A percentile compares a stretch with the other conserved stretches of the same genome.
Conservation (phyloP, 2,329 filamentous ascomycete genomes). For the Neoarthrinium moseri region DNA sequence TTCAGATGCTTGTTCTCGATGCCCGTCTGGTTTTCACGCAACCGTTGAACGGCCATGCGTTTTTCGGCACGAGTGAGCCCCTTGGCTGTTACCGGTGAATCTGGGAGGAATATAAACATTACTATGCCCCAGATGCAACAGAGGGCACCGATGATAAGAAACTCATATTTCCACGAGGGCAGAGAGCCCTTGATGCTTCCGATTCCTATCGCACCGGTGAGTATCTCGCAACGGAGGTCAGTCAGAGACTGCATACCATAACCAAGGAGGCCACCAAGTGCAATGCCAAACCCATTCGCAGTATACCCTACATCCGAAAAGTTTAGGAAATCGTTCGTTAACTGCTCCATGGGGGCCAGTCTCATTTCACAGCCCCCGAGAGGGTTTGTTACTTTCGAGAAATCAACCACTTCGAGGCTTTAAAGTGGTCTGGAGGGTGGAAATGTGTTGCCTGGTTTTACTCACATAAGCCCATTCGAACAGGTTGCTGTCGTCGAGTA, state of each 20-base stretch:
- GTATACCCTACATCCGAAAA: no score
- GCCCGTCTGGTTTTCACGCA: conserved; percentile 48
- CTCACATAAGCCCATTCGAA: conserved; percentile 53
- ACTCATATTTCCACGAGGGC: conserved; percentile 59
- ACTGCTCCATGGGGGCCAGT: no score
- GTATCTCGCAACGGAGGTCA: neutral
- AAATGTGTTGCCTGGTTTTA: no score
- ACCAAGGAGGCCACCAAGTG: conserved; percentile 51
- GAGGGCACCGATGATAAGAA: conserved; percentile 43
- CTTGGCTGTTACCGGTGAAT: conserved; percentile 46
- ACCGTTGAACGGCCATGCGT: conserved; percentile 42
- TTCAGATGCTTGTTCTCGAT: conserved; percentile 42
- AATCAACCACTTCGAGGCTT: no score
- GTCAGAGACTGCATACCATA: conserved; percentile 34
- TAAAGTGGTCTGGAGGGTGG: no score
- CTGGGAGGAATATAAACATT: conserved; percentile 39
- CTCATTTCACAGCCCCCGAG: no score
- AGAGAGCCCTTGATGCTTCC: conserved; percentile 51
- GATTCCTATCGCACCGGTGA: conserved; percentile 30
- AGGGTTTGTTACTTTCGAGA: no score
- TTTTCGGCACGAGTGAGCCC: conserved; percentile 42
- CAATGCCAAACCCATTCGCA: conserved; percentile 53
- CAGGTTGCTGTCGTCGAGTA: conserved; percentile 54
- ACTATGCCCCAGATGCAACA: conserved; percentile 12
- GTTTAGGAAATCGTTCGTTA: no score